Percentiles rank a stretch among this genome's conserved stretches.
These are phyloP conservation scores for Lichtheimia hyalospora DNA, from an alignment of 371 early-diverging fungal species.

Conservation along the genomic window DNA sequence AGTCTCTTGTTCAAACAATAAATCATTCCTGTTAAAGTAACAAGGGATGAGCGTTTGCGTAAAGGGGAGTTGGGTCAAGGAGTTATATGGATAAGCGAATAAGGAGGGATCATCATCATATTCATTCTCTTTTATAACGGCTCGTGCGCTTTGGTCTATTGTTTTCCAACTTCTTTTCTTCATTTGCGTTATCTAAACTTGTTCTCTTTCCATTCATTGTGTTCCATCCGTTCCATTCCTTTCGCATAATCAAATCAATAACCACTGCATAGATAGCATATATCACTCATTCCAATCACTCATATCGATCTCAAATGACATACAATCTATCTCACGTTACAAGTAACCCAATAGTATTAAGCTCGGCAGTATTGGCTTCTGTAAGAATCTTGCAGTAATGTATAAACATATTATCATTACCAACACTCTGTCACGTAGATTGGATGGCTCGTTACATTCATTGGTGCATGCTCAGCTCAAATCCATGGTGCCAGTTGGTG, in stretches of 20 bases:
- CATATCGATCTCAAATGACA: constrained; percentile 7
- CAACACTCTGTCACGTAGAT: constrained; percentile 6
- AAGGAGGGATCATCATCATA: not conserved
- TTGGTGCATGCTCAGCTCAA: constrained; percentile 13
- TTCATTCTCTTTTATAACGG: not conserved
- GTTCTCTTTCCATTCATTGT: constrained; percentile 3
- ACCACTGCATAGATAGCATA: not conserved
- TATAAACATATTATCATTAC: not conserved
- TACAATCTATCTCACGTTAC: constrained; percentile 24
- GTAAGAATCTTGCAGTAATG: constrained; percentile 1
- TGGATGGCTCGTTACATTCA: constrained; percentile 19
- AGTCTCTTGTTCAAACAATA: constrained; percentile 2
- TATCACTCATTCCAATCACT: not conserved
- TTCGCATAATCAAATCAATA: constrained; percentile 1
- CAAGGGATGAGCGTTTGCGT: not conserved
- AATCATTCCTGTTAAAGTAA: not conserved
- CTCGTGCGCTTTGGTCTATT: not conserved
- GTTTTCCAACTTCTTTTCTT: not conserved
- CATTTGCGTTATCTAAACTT: not conserved
- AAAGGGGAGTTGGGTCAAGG: not conserved
- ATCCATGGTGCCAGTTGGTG: constrained; percentile 23
- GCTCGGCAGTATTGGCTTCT: constrained; percentile 15
- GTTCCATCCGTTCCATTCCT: constrained; percentile 5
- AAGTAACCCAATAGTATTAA: constrained; percentile 18
- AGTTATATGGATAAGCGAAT: not conserved